Base-by-base conservation (phyloP, 1,139 yeast species). In the Lodderomyces beijingensis region DNA sequence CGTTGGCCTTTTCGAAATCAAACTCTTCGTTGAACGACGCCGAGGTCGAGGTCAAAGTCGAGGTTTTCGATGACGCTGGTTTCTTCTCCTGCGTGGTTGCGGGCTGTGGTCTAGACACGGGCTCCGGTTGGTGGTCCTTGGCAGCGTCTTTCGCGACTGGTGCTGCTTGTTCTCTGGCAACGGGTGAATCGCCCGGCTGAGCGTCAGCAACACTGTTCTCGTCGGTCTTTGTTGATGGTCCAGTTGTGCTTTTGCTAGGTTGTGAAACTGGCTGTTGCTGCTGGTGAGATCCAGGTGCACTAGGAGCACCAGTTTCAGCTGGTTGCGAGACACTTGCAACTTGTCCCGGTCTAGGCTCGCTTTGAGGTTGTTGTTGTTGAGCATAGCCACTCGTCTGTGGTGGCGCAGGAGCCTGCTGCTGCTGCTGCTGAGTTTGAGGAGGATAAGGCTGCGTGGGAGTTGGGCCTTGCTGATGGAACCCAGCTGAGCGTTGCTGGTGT, bases 1-100 rank as follows among this genome's bases (percentile, higher is more conserved):
- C 88, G 53, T 82, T 83, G 45, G 76, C 75, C 24, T 73, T 56
- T 46, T 73, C 85, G 51, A 87, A 87, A 57, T 88, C 74, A 46
- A 62, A 68, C 34, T 54, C 72, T 11, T 49, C 59, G 8, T 30
- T 11, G 14, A 30, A 30, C 10, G 29, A 12, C n/a, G 45, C 24
- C 9, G 31, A n/a, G 16, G 30, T 31, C 12, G 44, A 31, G 11
- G 25, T n/a, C 6, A 7, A 6, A 7, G 14, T 23, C 6, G 6
- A 7, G 12, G 10, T 23, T 10, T 23, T 10, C 25, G 41, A 23
- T 7, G 25, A 23, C 7, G 14, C 25, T n/a, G 8, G 10, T 19
- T 19, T 25, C 28, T 16, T 12, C 13, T 22, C 19, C 18, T 28
- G 25, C 16, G 15, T 32, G 25, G 16, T 28, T 7, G 38, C 28